phyloP scores from a whole-genome alignment of 805 yeast genomes.

The Ogataea chonburiensis region DNA sequence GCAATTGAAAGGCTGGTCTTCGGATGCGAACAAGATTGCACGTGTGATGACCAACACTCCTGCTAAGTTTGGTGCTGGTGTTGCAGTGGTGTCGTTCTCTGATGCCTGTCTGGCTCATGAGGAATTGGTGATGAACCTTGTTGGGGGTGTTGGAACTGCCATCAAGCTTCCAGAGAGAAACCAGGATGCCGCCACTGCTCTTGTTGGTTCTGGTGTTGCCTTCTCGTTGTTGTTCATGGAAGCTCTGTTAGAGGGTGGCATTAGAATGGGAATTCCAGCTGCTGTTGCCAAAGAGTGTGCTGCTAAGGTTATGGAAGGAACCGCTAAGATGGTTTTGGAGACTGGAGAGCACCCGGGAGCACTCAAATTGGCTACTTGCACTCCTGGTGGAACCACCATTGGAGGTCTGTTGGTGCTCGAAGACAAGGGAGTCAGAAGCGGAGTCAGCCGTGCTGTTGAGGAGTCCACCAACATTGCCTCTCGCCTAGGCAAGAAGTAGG shows the following conservation, averaged over 20 bases:
- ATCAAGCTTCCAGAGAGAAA: constrained; percentile 78
- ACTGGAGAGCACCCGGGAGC: constrained; percentile 87
- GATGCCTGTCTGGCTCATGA: constrained; percentile 44
- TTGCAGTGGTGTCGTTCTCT: constrained; percentile 87
- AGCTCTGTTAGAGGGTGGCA: constrained; percentile 90
- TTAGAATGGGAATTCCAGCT: constrained; percentile 89
- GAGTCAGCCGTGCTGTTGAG: constrained; percentile 83
- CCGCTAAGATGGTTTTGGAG: constrained; percentile 83
- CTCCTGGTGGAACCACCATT: constrained; percentile 98
- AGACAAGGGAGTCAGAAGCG: constrained; percentile 84
- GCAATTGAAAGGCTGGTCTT: constrained; percentile 54
- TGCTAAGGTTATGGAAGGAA: constrained; percentile 90
- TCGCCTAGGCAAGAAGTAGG: constrained; percentile 49
- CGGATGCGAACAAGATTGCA: constrained; percentile 49
- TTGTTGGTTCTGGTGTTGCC: constrained; percentile 97
- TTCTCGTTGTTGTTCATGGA: constrained; percentile 87
- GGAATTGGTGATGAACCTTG: constrained; percentile 50
- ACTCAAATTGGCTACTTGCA: constrained; percentile 83
- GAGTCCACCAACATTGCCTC: constrained; percentile 86
- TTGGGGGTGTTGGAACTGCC: constrained; percentile 66
- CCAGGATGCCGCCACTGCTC: constrained; percentile 94
- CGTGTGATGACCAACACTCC: constrained; percentile 99
- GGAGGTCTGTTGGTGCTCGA: constrained; percentile 93
- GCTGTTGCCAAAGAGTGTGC: constrained; percentile 83
- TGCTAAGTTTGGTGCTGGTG: constrained; percentile 87